Percentiles rank a stretch among this genome's conserved stretches.
Conservation (phyloP, 306 rosid species). For the Dalbergia cultrata region DNA sequence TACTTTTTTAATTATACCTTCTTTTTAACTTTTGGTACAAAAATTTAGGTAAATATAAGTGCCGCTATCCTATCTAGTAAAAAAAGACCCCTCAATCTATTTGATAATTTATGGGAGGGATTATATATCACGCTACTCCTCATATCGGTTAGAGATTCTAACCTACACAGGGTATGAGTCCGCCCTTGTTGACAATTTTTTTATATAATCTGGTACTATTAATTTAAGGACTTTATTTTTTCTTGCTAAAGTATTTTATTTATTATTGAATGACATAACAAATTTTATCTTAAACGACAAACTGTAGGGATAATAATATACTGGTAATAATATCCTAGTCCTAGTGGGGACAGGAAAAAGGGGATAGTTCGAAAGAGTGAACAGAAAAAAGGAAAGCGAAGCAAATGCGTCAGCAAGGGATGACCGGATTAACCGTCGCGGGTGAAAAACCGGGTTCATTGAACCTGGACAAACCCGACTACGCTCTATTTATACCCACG, state of each 20-base stretch:
- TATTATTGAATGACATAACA: background rate
- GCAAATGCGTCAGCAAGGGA: constrained; percentile 44
- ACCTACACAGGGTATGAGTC: too few species aligned
- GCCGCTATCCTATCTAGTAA: too few species aligned
- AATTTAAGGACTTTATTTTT: background rate
- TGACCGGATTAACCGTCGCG: background rate
- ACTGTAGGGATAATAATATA: background rate
- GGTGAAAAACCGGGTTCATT: constrained; percentile 40
- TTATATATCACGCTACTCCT: too few species aligned
- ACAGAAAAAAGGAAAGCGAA: constrained; percentile 14
- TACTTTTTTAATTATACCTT: too few species aligned
- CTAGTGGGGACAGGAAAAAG: background rate
- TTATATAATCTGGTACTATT: background rate
- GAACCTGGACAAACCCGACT: constrained; percentile 54
- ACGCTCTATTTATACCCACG: constrained; percentile 38
- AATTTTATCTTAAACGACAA: background rate
- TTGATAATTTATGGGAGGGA: too few species aligned
- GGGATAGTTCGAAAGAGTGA: background rate
- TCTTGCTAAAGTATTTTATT: too few species aligned
- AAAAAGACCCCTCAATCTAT: too few species aligned
- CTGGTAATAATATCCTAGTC: too few species aligned
- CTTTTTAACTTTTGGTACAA: too few species aligned
- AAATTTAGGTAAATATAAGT: too few species aligned
- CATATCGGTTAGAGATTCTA: too few species aligned
- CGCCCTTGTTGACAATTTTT: too few species aligned